A percentile compares a stretch with the other conserved stretches of the same genome.
These are phyloP conservation scores for Metschnikowia shivogae DNA, from an alignment of 805 yeast genomes.

Conservation along the genomic window DNA sequence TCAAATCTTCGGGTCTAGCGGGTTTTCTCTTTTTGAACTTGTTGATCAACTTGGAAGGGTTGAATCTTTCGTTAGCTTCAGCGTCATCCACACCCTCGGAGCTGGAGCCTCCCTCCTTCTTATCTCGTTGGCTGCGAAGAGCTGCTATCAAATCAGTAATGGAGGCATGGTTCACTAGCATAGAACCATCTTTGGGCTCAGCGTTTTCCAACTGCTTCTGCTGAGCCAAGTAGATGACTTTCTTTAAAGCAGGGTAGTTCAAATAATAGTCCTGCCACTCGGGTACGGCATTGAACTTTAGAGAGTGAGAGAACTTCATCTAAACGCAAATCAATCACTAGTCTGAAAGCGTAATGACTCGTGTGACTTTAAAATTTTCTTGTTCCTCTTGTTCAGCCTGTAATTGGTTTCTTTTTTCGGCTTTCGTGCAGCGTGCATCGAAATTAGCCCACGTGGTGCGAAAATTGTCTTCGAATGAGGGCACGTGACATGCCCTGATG, in stretches of 20 bases:
- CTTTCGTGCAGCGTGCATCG: neutral
- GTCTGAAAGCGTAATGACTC: slow-evolving; percentile 4
- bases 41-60: slow-evolving; percentile 17
- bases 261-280: slow-evolving; percentile 48
- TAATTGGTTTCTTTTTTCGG: slow-evolving; percentile 3
- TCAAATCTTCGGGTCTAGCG: slow-evolving; percentile 6
- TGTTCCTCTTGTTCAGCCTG: neutral
- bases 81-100: slow-evolving; percentile 8
- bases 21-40: slow-evolving; percentile 16
- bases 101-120: slow-evolving; percentile 2
- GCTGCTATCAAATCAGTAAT: slow-evolving; percentile 26
- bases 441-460: slow-evolving; percentile 6
- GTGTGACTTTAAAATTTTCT: slow-evolving; percentile 7
- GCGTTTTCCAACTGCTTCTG: slow-evolving; percentile 27
- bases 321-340: neutral
- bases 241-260: slow-evolving; percentile 49
- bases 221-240: slow-evolving; percentile 52
- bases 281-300: slow-evolving; percentile 51
- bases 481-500: neutral
- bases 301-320: slow-evolving; percentile 50
- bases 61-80: slow-evolving; percentile 10
- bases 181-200: slow-evolving; percentile 25
- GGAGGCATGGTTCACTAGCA: slow-evolving; percentile 21
- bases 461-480: neutral
- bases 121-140: slow-evolving; percentile 13